Evolutionary conservation across 345 rosid genomes (phyloP).

Genomic region (Punica granatum): DNA sequence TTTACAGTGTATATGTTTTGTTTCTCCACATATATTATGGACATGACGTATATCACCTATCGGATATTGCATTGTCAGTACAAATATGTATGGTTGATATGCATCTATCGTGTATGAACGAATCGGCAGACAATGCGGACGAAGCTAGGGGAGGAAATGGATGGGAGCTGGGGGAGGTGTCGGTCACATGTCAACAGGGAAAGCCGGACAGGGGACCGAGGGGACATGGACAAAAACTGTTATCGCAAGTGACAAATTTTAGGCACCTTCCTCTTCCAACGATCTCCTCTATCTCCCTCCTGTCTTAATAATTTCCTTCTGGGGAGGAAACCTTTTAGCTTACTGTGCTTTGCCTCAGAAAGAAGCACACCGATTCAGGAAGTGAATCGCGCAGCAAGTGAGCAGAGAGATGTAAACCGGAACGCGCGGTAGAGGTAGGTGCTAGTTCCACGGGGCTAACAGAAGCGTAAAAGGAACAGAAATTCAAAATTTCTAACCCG

Average conservation of each 20-base stretch:
- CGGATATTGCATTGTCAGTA: neutral
- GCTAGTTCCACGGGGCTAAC: too few relatives aligned
- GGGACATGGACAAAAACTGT: slow-evolving; percentile 50
- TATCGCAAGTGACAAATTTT: slow-evolving; percentile 37
- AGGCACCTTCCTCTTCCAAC: neutral
- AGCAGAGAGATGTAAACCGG: too few relatives aligned
- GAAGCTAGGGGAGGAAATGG: slow-evolving; percentile 4
- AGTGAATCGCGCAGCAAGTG: slow-evolving; percentile 1
- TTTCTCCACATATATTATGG: neutral
- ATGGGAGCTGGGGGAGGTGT: neutral
- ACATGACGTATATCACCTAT: neutral
- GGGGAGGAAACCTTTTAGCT: too few relatives aligned
- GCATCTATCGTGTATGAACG: neutral
- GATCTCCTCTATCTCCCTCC: neutral
- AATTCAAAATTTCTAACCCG: too few relatives aligned
- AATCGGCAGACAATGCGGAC: neutral
- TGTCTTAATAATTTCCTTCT: neutral
- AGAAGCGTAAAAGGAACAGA: too few relatives aligned
- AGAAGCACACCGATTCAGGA: too few relatives aligned
- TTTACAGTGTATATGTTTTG: neutral
- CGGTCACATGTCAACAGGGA: slow-evolving; percentile 15
- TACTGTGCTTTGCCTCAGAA: too few relatives aligned
- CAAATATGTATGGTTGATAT: neutral
- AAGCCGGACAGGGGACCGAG: too few relatives aligned
- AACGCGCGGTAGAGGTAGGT: too few relatives aligned